Conservation (phyloP, 768 basidiomycete genomes). For the Mrakia gelida region DNA sequence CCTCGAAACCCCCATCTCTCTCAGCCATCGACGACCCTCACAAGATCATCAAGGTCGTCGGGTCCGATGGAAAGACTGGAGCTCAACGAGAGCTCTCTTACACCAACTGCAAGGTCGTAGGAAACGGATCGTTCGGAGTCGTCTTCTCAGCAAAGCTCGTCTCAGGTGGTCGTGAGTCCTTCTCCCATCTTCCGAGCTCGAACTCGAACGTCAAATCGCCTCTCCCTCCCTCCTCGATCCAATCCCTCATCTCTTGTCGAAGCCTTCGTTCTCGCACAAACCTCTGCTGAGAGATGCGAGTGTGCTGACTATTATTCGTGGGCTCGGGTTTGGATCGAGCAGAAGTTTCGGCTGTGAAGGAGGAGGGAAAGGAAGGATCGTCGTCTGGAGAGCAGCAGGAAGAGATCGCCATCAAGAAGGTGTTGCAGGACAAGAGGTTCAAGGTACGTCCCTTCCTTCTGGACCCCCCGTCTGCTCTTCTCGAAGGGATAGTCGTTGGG, state of each 20-base stretch:
- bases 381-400: slow-evolving; percentile 8
- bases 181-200: background rate
- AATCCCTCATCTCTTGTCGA: too few relatives aligned
- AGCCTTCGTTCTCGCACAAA: too few relatives aligned
- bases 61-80: slow-evolving; percentile 89
- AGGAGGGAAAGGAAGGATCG: slow-evolving; percentile 1
- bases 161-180: background rate
- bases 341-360: background rate
- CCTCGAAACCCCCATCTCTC: background rate
- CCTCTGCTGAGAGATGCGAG: too few relatives aligned
- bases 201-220: too few relatives aligned
- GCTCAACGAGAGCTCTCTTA: slow-evolving; percentile 83
- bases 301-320: too few relatives aligned
- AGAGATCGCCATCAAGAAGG: slow-evolving; percentile 97
- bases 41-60: slow-evolving; percentile 90
- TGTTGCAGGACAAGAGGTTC: slow-evolving; percentile 99
- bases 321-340: too few relatives aligned
- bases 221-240: too few relatives aligned
- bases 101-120: slow-evolving; percentile 96
- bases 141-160: slow-evolving; percentile 93
- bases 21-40: slow-evolving; percentile 75
- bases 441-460: slow-evolving; percentile 62
- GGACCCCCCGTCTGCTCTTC: background rate
- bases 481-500: too few relatives aligned
- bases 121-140: slow-evolving; percentile 98